Evolutionary conservation across 805 yeast genomes (phyloP).

Genomic region (Kazachstania bromeliacearum): DNA sequence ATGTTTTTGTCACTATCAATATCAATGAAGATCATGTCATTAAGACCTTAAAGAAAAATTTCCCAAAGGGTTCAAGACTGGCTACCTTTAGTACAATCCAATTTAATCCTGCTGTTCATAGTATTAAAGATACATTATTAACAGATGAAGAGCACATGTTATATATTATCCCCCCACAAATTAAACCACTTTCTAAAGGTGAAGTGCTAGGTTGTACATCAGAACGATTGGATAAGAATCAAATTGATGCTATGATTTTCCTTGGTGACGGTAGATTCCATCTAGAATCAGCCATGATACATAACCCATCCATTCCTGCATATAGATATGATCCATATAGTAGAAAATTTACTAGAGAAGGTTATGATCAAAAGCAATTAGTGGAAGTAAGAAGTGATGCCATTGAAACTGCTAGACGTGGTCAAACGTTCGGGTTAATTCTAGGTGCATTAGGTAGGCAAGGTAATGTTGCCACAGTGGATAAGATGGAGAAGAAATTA

Average conservation of each 20-base stretch:
- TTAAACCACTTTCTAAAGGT: conserved; percentile 86
- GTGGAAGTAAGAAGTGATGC: conserved; percentile 67
- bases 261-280: conserved; percentile 96
- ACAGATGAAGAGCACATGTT: conserved; percentile 39
- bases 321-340: conserved; percentile 93
- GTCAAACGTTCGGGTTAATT: conserved; percentile 70
- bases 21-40: conserved; percentile 77
- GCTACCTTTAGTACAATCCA: conserved; percentile 95
- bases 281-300: conserved; percentile 92
- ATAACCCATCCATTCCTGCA: conserved; percentile 87
- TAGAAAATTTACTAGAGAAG: conserved; percentile 80
- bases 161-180: conserved; percentile 76
- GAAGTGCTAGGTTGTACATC: conserved; percentile 96
- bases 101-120: conserved; percentile 89
- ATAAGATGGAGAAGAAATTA: conserved; percentile 51
- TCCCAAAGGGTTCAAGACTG: conserved; percentile 50
- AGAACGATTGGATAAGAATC: conserved; percentile 57
- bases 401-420: conserved; percentile 46
- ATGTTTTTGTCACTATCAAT: conserved; percentile 86
- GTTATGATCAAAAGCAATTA: conserved; percentile 80
- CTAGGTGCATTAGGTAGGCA: conserved; percentile 94
- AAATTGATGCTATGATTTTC: conserved; percentile 73
- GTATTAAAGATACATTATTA: conserved; percentile 52
- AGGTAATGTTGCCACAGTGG: conserved; percentile 74
- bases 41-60: conserved; percentile 66